These are phyloP conservation scores for Zymoseptoria pseudotritici DNA, from an alignment of 2,329 filamentous ascomycete genomes.

Conservation along the genomic window DNA sequence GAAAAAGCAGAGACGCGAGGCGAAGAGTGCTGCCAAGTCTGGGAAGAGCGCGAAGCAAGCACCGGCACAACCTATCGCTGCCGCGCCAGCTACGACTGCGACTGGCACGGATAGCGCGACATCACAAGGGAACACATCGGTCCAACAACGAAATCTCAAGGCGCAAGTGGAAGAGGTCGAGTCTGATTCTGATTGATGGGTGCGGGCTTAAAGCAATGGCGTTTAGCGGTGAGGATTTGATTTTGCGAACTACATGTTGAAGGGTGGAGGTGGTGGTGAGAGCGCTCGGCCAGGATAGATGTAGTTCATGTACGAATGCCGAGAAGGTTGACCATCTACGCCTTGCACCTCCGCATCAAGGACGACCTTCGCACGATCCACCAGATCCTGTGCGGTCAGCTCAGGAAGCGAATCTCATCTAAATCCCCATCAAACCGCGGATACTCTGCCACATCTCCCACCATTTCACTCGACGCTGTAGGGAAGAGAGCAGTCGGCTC, in stretches of 20 bases:
- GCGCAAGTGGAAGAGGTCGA: constrained; percentile 27
- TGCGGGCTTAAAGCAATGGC: constrained; percentile 10
- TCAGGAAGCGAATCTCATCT: constrained; percentile 15
- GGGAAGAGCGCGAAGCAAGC: constrained; percentile 8
- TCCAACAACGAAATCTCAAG: constrained; percentile 21
- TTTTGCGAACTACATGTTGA: not conserved
- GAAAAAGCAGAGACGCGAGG: constrained; percentile 25
- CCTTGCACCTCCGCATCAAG: constrained; percentile 8
- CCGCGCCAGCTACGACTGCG: constrained; percentile 10
- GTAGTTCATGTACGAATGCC: not conserved
- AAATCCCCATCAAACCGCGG: too few relatives aligned
- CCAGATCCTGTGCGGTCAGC: constrained; percentile 14
- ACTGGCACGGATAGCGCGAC: constrained; percentile 18
- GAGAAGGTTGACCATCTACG: not conserved
- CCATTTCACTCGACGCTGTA: constrained; percentile 7
- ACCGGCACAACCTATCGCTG: constrained; percentile 7
- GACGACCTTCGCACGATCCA: constrained; percentile 11
- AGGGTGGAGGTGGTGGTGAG: not conserved
- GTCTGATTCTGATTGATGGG: constrained; percentile 22
- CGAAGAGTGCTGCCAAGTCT: constrained; percentile 11
- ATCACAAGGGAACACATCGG: constrained; percentile 3
- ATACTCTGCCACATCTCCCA: too few relatives aligned
- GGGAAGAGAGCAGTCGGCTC: constrained; percentile 18
- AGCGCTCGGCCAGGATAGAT: not conserved
- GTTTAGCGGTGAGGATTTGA: constrained; percentile 4